Evolutionary conservation across 257 asterid species (phyloP).

Genomic region (Przewalskia tangutica): DNA sequence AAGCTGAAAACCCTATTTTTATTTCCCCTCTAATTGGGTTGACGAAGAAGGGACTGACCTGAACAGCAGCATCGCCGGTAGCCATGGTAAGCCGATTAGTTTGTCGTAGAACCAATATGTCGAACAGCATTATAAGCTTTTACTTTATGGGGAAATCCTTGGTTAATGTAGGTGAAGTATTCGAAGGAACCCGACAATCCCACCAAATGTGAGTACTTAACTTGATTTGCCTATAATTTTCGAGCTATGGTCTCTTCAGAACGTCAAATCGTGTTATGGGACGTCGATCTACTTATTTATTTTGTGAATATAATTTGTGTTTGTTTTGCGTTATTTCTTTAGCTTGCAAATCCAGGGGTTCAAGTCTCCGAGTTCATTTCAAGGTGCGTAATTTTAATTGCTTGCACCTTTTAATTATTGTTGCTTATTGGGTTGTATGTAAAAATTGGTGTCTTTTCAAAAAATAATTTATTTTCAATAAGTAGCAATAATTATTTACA

Average conservation of each 20-base stretch:
- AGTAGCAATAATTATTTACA: neutral
- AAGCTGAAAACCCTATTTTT: neutral
- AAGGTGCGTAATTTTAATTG: neutral
- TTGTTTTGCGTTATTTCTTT: neutral
- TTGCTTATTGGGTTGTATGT: neutral
- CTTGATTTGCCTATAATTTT: neutral
- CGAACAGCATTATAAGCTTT: neutral
- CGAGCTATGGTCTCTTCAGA: neutral
- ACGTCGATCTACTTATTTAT: neutral
- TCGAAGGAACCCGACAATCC: neutral
- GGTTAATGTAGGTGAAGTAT: neutral
- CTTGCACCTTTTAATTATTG: neutral
- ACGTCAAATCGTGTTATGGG: neutral
- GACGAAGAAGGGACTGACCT: neutral
- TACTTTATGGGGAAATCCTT: neutral
- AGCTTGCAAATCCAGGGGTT: slow-evolving; percentile 3
- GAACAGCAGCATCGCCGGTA: neutral
- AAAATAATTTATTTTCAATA: neutral
- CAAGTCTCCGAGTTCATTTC: slow-evolving; percentile 1
- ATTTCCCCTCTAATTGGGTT: neutral
- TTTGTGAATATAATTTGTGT: neutral
- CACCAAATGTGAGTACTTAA: neutral
- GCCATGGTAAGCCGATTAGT: neutral
- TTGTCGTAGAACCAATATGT: neutral
- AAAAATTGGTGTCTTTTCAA: neutral